Conservation (phyloP, 495 filamentous ascomycete species). For the Staphylotrichum tortipilum region DNA sequence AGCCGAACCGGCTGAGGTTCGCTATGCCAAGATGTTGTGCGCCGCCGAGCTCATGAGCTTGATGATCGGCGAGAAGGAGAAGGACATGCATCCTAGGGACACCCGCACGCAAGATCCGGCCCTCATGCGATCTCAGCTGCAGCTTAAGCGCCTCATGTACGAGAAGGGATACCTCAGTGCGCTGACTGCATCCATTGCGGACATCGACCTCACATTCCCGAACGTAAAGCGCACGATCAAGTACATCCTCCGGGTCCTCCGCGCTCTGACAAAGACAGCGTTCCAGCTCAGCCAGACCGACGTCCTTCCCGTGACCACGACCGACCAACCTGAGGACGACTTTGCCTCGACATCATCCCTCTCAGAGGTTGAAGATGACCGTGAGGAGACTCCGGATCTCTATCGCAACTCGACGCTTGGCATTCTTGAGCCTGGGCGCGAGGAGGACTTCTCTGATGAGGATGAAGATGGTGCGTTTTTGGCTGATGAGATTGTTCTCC, state of each 20-base stretch:
- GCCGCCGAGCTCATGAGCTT: slow-evolving; percentile 88
- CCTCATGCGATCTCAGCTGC: slow-evolving; percentile 47
- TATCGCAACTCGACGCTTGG: slow-evolving; percentile 94
- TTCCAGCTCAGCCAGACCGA: slow-evolving; percentile 75
- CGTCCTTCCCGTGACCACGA: slow-evolving; percentile 51
- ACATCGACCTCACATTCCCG: slow-evolving; percentile 92
- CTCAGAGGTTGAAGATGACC: slow-evolving; percentile 76
- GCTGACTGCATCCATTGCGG: slow-evolving; percentile 84
- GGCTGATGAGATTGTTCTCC: not conserved
- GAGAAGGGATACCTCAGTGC: slow-evolving; percentile 90
- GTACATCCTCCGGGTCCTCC: slow-evolving; percentile 84
- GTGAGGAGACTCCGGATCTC: slow-evolving; percentile 94
- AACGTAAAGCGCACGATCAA: slow-evolving; percentile 89
- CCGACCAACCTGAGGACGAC: slow-evolving; percentile 74
- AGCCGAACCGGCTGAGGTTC: slow-evolving; percentile 70
- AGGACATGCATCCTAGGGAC: slow-evolving; percentile 33
- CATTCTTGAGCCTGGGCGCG: slow-evolving; percentile 79
- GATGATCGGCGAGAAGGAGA: slow-evolving; percentile 75
- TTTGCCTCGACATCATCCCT: slow-evolving; percentile 84
- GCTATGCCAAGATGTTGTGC: slow-evolving; percentile 76
- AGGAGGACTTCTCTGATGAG: slow-evolving; percentile 65
- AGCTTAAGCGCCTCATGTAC: slow-evolving; percentile 90
- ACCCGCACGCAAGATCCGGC: slow-evolving; percentile 30
- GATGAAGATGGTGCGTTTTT: slow-evolving; percentile 49
- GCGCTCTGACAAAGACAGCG: slow-evolving; percentile 79